Evolutionary conservation across 495 filamentous ascomycete species (phyloP), one percentile per base, ranked within the genome.

Genomic region (Aspergillus ellipticus): DNA sequence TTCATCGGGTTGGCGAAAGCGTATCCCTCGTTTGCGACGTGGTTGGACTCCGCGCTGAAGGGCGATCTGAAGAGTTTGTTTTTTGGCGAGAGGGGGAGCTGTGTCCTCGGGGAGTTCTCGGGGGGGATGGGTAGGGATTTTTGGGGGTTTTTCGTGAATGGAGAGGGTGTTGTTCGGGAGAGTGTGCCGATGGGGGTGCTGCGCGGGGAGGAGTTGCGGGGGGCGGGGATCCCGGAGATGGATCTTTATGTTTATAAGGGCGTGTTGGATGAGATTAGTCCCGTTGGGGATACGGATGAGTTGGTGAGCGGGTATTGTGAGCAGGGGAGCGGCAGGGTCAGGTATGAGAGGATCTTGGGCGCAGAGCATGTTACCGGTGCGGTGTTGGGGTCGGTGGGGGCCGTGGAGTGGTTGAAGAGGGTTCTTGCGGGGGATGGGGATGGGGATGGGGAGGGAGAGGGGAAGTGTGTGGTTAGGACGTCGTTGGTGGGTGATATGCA

Each of bases 171-270:
- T 17, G 1, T 65, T 55, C 15, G 49, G 49, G 24, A 62, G 26
- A 7, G 31, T 0, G 20, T n/a, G 1, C 58, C 58, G 8, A 51
- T 16, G 5, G 28, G 47, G 22, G 42, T 66, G 16, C 19, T 64
- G 1, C 15, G 53, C 9, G 58, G 37, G 2, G 64, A 67, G 41
- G 57, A 54, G 9, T 62, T 67, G 65, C 4, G 4, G 4, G 65
- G 61, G 3, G 59, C 62, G 3, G 41, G 59, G 28, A 56, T 42
- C 2, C 80, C 79, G 4, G 28, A 66, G 19, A 77, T 79, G 64
- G 77, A 77, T 4, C 17, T 78, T 6, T 74, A 74, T 41, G 56
- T 77, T 0, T 82, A 83, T 64, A 79, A 83, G 53, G 73, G 74
- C 1, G 67, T 75, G 20, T 42, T 66, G 3, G 79, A 82, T 53